These are phyloP conservation scores for Clitoria ternatea DNA, from an alignment of 306 rosid species.

Conservation along the genomic window DNA sequence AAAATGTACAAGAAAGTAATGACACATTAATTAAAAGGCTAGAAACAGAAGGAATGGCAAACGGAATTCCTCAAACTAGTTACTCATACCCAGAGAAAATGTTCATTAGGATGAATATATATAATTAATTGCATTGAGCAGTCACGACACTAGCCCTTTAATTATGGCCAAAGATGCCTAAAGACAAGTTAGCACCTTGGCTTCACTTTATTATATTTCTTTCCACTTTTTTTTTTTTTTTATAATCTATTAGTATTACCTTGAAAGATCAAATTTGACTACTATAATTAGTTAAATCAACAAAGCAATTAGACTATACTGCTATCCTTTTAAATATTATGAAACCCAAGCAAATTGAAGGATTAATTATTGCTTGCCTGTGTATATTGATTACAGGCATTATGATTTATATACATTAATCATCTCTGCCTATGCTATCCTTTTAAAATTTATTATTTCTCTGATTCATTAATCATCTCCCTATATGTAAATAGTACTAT, in stretches of 20 bases:
- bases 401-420: too few relatives aligned
- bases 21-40: neutral
- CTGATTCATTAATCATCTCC: too few relatives aligned
- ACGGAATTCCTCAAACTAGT: neutral
- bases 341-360: constrained; percentile 4
- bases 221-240: neutral
- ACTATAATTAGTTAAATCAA: neutral
- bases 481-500: too few relatives aligned
- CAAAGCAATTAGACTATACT: neutral
- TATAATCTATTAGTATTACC: neutral
- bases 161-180: constrained; percentile 21
- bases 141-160: constrained; percentile 13
- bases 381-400: constrained; percentile 3
- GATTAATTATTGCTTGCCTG: neutral
- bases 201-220: constrained; percentile 4
- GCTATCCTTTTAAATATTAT: constrained; percentile 15
- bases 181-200: neutral
- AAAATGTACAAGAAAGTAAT: neutral
- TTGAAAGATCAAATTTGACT: neutral
- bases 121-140: neutral
- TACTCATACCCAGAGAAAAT: neutral
- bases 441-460: too few relatives aligned
- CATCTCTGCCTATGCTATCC: too few relatives aligned
- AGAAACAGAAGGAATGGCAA: neutral
- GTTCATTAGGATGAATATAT: neutral